Conservation (phyloP, 768 basidiomycete genomes). For the Hygrocybe coccinea region DNA sequence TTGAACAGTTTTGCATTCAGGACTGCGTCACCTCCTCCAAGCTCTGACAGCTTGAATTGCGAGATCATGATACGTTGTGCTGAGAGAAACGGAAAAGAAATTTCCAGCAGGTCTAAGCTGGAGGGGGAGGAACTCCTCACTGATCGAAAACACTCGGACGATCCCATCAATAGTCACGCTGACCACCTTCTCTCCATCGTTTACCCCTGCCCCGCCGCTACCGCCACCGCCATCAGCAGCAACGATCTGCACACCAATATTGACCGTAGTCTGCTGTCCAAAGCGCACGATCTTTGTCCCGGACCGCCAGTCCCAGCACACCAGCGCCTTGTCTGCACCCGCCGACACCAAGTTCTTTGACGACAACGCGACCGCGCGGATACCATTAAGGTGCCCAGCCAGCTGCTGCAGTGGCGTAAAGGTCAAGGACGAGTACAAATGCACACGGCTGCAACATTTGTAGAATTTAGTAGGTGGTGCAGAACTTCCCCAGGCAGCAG, state of each 20-base stretch:
- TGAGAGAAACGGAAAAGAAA: constrained; percentile 14
- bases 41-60: constrained; percentile 80
- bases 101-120: not conserved
- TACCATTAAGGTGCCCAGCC: constrained; percentile 82
- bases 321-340: constrained; percentile 66
- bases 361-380: constrained; percentile 83
- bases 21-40: constrained; percentile 63
- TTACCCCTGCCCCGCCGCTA: constrained; percentile 18
- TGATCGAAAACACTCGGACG: constrained; percentile 85
- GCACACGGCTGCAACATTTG: constrained; percentile 60
- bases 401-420: constrained; percentile 81
- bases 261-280: constrained; percentile 89
- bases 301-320: constrained; percentile 88
- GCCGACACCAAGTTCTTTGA: constrained; percentile 84
- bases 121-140: constrained; percentile 40
- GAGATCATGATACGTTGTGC: constrained; percentile 83
- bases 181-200: constrained; percentile 79
- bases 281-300: constrained; percentile 87
- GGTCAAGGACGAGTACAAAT: constrained; percentile 80
- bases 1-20: constrained; percentile 65
- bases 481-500: not conserved
- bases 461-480: not conserved
- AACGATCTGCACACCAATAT: constrained; percentile 84
- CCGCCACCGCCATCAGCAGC: constrained; percentile 39
- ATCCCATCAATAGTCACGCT: constrained; percentile 90